These are phyloP conservation scores for Penicillium sp. DNA, from an alignment of 2,329 filamentous ascomycete genomes.

Conservation along the genomic window DNA sequence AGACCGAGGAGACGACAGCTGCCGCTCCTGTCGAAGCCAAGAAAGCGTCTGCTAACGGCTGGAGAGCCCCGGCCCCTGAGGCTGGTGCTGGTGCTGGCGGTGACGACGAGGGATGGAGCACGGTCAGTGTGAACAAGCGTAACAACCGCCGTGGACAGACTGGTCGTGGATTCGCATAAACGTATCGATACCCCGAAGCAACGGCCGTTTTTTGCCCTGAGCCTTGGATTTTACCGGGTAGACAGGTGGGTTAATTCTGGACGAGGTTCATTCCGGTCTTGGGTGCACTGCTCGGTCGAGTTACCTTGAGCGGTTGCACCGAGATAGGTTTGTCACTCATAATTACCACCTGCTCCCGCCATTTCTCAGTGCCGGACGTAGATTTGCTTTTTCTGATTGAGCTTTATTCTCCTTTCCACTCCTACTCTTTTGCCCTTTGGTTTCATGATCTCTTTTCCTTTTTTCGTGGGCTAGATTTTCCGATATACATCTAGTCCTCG, in stretches of 20 bases:
- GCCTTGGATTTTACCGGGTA: slow-evolving; percentile 13
- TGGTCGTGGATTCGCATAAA: slow-evolving; percentile 43
- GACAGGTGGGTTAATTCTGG: slow-evolving; percentile 8
- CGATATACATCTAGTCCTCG: slow-evolving; percentile 35
- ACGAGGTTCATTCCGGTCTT: slow-evolving; percentile 4
- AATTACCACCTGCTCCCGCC: slow-evolving; percentile 4
- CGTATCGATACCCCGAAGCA: slow-evolving; percentile 36
- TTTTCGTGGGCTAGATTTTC: slow-evolving; percentile 31
- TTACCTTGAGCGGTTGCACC: background rate
- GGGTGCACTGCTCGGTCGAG: background rate
- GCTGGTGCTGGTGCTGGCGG: slow-evolving; percentile 23
- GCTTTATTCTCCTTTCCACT: slow-evolving; percentile 12
- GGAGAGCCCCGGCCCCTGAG: slow-evolving; percentile 39
- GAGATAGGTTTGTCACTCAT: slow-evolving; percentile 3
- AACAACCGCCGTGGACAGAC: slow-evolving; percentile 46
- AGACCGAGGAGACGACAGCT: slow-evolving; percentile 49
- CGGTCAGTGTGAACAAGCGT: slow-evolving; percentile 46
- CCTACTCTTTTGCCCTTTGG: slow-evolving; percentile 23
- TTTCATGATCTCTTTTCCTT: slow-evolving; percentile 32
- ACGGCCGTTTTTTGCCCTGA: slow-evolving; percentile 12
- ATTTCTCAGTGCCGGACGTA: slow-evolving; percentile 1
- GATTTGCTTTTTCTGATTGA: slow-evolving; percentile 15
- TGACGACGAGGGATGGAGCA: slow-evolving; percentile 52
- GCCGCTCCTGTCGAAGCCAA: slow-evolving; percentile 50
- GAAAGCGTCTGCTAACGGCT: slow-evolving; percentile 53